Percentiles rank a stretch among this genome's conserved stretches.
These are phyloP conservation scores for Boletus rubescentipes DNA, from an alignment of 768 basidiomycete genomes.

Conservation along the genomic window DNA sequence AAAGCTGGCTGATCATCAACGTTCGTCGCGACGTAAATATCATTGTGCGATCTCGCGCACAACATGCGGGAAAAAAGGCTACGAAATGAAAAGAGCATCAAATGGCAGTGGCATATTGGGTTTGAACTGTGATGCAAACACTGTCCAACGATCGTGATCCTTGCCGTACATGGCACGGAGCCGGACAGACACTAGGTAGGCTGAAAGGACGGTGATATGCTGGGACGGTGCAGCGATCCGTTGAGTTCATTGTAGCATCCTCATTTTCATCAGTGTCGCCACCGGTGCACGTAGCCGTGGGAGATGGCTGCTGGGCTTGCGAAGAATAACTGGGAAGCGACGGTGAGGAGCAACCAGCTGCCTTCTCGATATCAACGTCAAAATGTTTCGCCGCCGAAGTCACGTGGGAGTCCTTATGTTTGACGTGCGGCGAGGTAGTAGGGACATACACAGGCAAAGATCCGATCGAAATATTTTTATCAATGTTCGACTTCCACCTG, in stretches of 20 bases:
- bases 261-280: background rate
- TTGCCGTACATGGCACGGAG: background rate
- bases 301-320: background rate
- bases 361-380: slow-evolving; percentile 18
- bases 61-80: background rate
- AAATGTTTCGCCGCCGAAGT: background rate
- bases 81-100: slow-evolving; percentile 3
- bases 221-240: slow-evolving; percentile 1
- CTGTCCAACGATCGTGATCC: slow-evolving; percentile 1
- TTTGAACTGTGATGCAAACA: slow-evolving; percentile 17
- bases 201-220: slow-evolving; percentile 19
- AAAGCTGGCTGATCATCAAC: slow-evolving; percentile 5
- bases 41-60: slow-evolving; percentile 17
- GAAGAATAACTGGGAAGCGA: slow-evolving; percentile 15
- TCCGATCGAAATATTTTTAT: slow-evolving; percentile 16
- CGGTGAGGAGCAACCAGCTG: slow-evolving; percentile 9
- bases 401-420: background rate
- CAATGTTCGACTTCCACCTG: slow-evolving; percentile 4
- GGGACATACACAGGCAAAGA: slow-evolving; percentile 17
- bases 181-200: slow-evolving; percentile 7
- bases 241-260: background rate
- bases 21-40: slow-evolving; percentile 10
- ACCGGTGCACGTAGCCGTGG: slow-evolving; percentile 1
- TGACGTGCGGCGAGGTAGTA: background rate
- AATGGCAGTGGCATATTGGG: background rate